These are phyloP conservation scores for Pichia eremophila DNA, from an alignment of 805 yeast genomes.

Conservation along the genomic window DNA sequence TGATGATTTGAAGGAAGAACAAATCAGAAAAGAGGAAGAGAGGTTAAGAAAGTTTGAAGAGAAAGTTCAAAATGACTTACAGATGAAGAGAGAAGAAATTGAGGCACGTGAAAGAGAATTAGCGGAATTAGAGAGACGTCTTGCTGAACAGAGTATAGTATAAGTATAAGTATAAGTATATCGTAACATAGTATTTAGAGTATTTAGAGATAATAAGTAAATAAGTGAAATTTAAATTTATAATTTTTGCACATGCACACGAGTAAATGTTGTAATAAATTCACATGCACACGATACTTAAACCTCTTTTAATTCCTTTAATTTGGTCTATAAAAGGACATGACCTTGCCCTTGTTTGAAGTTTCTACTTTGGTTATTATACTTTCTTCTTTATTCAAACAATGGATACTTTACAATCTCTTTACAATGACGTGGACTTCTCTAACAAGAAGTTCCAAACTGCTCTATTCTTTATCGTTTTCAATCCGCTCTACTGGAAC, in stretches of 20 bases:
- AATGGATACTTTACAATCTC: background rate
- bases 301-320: too few species aligned
- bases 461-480: slow-evolving; percentile 61
- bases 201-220: too few species aligned
- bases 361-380: too few species aligned
- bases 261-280: background rate
- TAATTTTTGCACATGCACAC: too few species aligned
- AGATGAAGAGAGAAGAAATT: slow-evolving; percentile 72
- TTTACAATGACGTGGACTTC: slow-evolving; percentile 18
- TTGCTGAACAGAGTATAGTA: slow-evolving; percentile 18
- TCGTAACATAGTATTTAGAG: too few species aligned
- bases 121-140: slow-evolving; percentile 55
- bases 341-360: too few species aligned
- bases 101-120: slow-evolving; percentile 78
- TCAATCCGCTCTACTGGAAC: slow-evolving; percentile 96
- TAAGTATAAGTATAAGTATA: background rate
- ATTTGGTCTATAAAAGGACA: too few species aligned
- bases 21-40: slow-evolving; percentile 82
- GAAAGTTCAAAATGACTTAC: slow-evolving; percentile 79
- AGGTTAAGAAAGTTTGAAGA: slow-evolving; percentile 79
- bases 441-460: slow-evolving; percentile 18
- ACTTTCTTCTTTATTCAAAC: background rate
- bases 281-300: background rate
- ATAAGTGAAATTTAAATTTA: too few species aligned
- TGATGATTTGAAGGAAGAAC: slow-evolving; percentile 57